Evolutionary conservation across 2,329 filamentous ascomycete species (phyloP).

Genomic region (Drechslera avenae): DNA sequence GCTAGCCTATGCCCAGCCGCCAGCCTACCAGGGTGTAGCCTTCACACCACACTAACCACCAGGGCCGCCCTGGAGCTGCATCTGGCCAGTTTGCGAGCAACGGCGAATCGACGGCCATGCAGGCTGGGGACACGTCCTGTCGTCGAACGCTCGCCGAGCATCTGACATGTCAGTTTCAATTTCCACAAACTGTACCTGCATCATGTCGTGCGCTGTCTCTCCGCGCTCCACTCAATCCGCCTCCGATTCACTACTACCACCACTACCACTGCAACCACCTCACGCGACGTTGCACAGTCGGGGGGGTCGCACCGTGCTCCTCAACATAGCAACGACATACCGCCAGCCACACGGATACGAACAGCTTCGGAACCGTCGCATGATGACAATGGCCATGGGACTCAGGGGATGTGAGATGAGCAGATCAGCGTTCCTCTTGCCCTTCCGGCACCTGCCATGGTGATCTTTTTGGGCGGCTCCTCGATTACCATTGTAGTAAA

Average conservation of each 20-base stretch:
- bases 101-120: neutral
- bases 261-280: neutral
- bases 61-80: neutral
- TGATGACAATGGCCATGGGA: neutral
- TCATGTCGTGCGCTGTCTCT: conserved; percentile 4
- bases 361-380: conserved; percentile 7
- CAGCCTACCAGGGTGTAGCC: neutral
- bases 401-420: conserved; percentile 4
- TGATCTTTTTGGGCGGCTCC: conserved; percentile 3
- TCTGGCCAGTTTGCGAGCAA: neutral
- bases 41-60: neutral
- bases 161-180: conserved; percentile 3
- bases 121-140: neutral
- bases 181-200: conserved; percentile 6
- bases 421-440: conserved; percentile 6
- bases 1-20: conserved; percentile 2
- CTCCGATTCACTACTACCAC: conserved; percentile 6
- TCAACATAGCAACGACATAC: conserved; percentile 9
- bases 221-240: neutral
- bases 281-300: conserved; percentile 19
- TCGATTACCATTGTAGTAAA: conserved; percentile 5
- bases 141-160: neutral
- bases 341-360: conserved; percentile 16
- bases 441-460: neutral
- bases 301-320: conserved; percentile 13